Conservation (phyloP, 176 grass and related monocot species). For the Alloteropsis semialata region DNA sequence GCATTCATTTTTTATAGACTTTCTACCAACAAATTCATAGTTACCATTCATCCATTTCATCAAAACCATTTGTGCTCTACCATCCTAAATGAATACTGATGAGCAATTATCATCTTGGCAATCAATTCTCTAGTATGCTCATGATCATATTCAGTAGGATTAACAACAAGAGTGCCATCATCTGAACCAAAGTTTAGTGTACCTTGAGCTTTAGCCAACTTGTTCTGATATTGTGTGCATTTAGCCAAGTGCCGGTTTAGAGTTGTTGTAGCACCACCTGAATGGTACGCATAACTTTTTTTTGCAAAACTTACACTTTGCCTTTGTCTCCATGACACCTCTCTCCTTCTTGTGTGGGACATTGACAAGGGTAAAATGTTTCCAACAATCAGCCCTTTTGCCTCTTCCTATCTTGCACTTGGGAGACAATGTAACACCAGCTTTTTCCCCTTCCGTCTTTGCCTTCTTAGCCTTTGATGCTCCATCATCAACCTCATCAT, state of each 20-base stretch:
- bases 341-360: background rate
- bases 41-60: no score
- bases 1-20: background rate
- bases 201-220: background rate
- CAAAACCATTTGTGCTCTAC: no score
- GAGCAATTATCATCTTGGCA: no score
- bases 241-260: background rate
- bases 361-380: background rate
- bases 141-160: background rate
- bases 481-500: background rate
- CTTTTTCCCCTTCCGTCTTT: background rate
- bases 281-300: background rate
- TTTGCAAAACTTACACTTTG: background rate
- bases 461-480: background rate
- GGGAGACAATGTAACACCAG: no score
- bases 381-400: background rate
- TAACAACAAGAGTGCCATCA: background rate
- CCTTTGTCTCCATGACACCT: background rate
- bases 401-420: background rate
- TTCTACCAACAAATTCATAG: background rate
- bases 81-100: no score
- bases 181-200: background rate
- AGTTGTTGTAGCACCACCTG: background rate
- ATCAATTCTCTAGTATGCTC: background rate
- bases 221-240: background rate